These are phyloP conservation scores for Chlorella sorokiniana DNA, from an alignment of 139 green algal species.

Conservation along the genomic window DNA sequence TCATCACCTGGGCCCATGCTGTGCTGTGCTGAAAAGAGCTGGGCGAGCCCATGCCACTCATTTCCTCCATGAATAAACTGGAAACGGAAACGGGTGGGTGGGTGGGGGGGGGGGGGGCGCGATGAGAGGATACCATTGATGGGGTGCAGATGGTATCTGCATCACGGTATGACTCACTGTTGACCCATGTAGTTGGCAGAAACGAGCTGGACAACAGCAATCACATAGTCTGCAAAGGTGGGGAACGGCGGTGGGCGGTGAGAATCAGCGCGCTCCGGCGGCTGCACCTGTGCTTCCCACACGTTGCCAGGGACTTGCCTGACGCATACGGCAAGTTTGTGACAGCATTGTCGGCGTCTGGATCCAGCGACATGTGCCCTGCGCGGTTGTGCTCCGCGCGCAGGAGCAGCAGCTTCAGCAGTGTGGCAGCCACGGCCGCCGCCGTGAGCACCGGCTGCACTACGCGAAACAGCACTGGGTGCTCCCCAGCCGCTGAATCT, in stretches of 20 bases:
- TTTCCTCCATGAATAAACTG: slow-evolving; percentile 22
- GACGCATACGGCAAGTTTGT: not conserved
- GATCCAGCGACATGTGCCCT: too few relatives aligned
- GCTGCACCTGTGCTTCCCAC: not conserved
- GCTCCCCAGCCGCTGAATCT: slow-evolving; percentile 23
- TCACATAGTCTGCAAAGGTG: not conserved
- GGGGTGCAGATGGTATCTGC: not conserved
- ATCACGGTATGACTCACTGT: not conserved
- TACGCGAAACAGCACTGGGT: not conserved
- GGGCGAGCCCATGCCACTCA: slow-evolving; percentile 6
- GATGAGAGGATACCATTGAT: too few relatives aligned
- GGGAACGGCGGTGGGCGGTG: not conserved
- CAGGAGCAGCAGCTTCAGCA: slow-evolving; percentile 23
- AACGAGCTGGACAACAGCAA: slow-evolving; percentile 22
- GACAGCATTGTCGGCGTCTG: not conserved
- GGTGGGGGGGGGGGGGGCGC: not conserved
- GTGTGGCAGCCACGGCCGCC: not conserved
- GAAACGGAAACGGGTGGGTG: too few relatives aligned
- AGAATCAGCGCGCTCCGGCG: not conserved
- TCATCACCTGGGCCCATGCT: slow-evolving; percentile 20
- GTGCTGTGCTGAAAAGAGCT: slow-evolving; percentile 33
- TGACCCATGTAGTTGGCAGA: slow-evolving; percentile 25
- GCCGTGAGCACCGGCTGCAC: slow-evolving; percentile 11
- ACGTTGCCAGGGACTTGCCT: not conserved
- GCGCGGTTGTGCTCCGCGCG: not conserved